A percentile compares a stretch with the other conserved stretches of the same genome.
These are phyloP conservation scores for Psidium guajava DNA, from an alignment of 345 rosid genomes.

Conservation along the genomic window DNA sequence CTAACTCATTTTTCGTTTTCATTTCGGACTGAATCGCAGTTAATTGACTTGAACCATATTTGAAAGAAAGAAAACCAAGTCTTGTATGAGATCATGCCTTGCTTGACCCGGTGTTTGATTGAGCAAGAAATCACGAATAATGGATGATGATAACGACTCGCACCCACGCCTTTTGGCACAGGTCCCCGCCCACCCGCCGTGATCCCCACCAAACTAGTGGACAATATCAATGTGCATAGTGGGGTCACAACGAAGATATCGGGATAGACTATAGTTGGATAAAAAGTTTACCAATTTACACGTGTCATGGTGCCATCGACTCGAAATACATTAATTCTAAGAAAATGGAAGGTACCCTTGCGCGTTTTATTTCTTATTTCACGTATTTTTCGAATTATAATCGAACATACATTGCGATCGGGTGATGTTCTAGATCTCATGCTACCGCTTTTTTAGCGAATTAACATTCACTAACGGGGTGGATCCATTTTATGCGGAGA, in stretches of 20 bases:
- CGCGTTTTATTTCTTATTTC: not conserved
- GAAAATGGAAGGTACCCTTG: not conserved
- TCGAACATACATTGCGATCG: not conserved
- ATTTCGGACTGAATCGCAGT: not conserved
- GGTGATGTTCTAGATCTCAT: not conserved
- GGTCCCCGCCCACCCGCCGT: not conserved
- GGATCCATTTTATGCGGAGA: no score
- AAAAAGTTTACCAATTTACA: not conserved
- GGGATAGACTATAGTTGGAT: not conserved
- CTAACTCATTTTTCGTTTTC: not conserved
- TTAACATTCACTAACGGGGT: not conserved
- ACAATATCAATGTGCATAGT: not conserved
- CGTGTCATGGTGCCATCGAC: not conserved
- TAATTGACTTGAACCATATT: not conserved
- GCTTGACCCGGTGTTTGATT: slow-evolving; percentile 3
- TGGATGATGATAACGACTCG: not conserved
- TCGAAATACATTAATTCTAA: not conserved
- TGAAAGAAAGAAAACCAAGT: not conserved
- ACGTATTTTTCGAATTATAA: no score
- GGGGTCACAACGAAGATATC: not conserved
- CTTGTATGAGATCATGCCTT: not conserved
- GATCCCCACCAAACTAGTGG: not conserved
- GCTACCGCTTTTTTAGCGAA: not conserved
- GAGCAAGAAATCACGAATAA: not conserved
- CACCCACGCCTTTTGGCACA: not conserved